Evolutionary conservation across 2,329 filamentous ascomycete species (phyloP), one percentile per base, ranked within the genome.

Genomic region (Paecilomyces formosus): DNA sequence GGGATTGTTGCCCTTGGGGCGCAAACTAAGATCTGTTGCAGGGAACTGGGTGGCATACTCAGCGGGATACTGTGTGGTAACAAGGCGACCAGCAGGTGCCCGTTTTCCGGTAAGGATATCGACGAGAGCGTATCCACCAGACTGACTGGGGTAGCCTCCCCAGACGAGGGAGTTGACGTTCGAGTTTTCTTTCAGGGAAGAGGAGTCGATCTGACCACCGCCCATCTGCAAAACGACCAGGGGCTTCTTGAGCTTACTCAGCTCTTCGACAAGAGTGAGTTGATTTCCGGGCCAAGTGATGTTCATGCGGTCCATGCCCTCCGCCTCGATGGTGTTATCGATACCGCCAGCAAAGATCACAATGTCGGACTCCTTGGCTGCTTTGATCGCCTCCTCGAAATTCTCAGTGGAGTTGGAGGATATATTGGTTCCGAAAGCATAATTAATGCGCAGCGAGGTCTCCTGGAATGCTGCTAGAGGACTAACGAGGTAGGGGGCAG

Each of bases 401-500:
- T 65, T 66, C 2, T 63, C 58, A 0, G 72, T 74, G 2, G 66
- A 64, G 6, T 66, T 61, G 0, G 68, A 66, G 7, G 64, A 65
- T 12, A 72, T 68, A 39, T 65, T 67, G 3, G 74, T 75, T 3
- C 74, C 76, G 5, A 69, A 59, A 1, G 76, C 79, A 58, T 80
- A 80, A 61, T 75, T 75, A 22, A 81, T 76, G 0, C 75, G 72
- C 28, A 81, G 70, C 1, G 76, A 76, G 3, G 79, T 75, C 22
- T 77, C 68, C 39, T 79, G 66, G 8, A 82, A 78, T 11, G 84
- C 82, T 30, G 76, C 78, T 0, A 83, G 72, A 0, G 84, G 84
- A 3, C 77, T 80, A 61, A 77, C 79, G 2, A 82, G 72, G 68
- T 82, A 87, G 0, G 83, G 82, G 0, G 85, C 77, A 2, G 76